Percentiles rank a stretch among this genome's conserved stretches.
phyloP scores from a whole-genome alignment of 2,329 filamentous ascomycete genomes.

The Fusarium vanettenii region DNA sequence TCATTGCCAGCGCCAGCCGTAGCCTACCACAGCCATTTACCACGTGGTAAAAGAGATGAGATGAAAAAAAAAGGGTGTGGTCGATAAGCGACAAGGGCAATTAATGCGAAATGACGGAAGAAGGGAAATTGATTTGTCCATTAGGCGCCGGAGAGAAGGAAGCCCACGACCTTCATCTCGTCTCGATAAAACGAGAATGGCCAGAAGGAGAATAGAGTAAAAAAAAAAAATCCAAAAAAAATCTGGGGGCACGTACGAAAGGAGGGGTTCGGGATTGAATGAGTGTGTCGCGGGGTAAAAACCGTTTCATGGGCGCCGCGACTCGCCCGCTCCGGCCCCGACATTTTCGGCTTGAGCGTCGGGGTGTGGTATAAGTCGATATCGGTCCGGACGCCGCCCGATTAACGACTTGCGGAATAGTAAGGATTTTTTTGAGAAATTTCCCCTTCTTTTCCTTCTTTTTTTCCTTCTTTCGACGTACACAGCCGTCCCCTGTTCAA shows the following conservation, averaged over 20 bases:
- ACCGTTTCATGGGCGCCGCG: constrained; percentile 32
- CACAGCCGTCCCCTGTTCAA: neutral
- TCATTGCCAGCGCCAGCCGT: constrained; percentile 30
- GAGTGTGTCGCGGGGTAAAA: constrained; percentile 32
- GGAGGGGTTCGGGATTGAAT: constrained; percentile 60
- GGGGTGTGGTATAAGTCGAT: constrained; percentile 13
- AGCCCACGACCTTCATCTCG: neutral
- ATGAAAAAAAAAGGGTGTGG: neutral
- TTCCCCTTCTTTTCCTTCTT: neutral
- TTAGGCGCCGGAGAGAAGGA: neutral
- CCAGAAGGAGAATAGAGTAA: neutral
- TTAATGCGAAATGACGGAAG: neutral
- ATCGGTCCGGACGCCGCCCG: neutral
- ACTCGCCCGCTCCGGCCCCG: constrained; percentile 34
- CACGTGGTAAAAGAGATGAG: constrained; percentile 2
- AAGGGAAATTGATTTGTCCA: neutral
- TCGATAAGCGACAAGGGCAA: neutral
- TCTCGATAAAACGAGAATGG: neutral
- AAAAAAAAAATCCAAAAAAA: constrained; percentile 16
- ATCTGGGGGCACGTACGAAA: constrained; percentile 59
- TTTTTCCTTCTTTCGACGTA: neutral
- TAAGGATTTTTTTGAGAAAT: neutral
- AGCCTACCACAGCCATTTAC: neutral
- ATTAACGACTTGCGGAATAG: neutral
- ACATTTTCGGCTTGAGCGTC: constrained; percentile 24